Percentiles rank a stretch among this genome's conserved stretches.
Evolutionary conservation across 306 rosid species (phyloP).

Genomic region (Alnus rubra): DNA sequence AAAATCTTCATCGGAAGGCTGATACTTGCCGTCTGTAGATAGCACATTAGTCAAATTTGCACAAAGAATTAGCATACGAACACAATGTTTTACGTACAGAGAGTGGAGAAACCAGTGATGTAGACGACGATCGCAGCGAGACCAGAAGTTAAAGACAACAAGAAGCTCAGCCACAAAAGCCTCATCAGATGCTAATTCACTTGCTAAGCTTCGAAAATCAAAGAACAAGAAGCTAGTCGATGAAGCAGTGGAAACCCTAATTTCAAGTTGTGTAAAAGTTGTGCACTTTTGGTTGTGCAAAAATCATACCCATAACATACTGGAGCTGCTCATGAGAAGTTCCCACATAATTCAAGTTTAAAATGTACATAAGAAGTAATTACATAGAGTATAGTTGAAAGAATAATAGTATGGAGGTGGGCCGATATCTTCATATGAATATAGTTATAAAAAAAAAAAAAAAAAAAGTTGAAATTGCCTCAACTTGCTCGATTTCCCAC

Average conservation of each 20-base stretch:
- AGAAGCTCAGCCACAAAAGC: constrained; percentile 44
- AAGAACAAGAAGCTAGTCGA: neutral
- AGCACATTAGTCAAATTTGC: constrained; percentile 17
- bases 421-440: too few species aligned
- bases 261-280: neutral
- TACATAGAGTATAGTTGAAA: too few species aligned
- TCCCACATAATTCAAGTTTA: too few species aligned
- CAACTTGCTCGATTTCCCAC: neutral
- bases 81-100: constrained; percentile 30
- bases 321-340: too few species aligned
- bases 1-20: constrained; percentile 59
- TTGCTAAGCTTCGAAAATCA: neutral
- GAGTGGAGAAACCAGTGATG: constrained; percentile 47
- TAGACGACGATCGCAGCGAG: constrained; percentile 52
- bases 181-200: constrained; percentile 32
- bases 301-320: too few species aligned
- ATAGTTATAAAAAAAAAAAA: too few species aligned
- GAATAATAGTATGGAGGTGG: too few species aligned
- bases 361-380: too few species aligned
- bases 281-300: too few species aligned
- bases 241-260: neutral
- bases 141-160: constrained; percentile 49
- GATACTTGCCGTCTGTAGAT: constrained; percentile 47
- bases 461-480: neutral
- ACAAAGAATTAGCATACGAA: neutral